Conservation (phyloP, 75 land plant species). For the Larix kaempferi region DNA sequence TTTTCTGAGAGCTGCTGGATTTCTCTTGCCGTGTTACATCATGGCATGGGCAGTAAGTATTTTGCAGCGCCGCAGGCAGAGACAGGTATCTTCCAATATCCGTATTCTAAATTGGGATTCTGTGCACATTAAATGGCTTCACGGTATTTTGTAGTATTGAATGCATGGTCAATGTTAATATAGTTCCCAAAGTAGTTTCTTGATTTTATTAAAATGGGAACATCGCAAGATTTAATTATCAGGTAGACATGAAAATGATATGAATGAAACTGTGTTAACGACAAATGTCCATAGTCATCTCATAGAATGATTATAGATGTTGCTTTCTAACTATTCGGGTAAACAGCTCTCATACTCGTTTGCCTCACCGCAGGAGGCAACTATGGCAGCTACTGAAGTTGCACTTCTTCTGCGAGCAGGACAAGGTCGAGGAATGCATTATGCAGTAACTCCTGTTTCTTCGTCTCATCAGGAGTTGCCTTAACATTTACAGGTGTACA, state of each 20-base stretch:
- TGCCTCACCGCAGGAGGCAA: conserved; percentile 5
- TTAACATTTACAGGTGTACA: background rate
- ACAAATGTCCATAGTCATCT: background rate
- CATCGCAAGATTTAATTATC: background rate
- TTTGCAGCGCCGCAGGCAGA: conserved; percentile 63
- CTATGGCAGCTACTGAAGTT: conserved; percentile 17
- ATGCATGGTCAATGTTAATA: background rate
- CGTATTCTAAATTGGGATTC: background rate
- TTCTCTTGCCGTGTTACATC: conserved; percentile 82
- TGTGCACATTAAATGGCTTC: background rate
- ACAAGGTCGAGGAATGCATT: conserved; percentile 10
- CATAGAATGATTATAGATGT: background rate
- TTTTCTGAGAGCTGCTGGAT: conserved; percentile 70
- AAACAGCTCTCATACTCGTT: background rate
- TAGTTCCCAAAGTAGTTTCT: background rate
- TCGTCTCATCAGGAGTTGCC: background rate
- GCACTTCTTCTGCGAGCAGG: conserved; percentile 16
- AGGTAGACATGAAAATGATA: background rate
- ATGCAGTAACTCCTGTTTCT: background rate
- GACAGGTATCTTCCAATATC: conserved; percentile 40
- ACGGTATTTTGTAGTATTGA: background rate
- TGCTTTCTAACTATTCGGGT: background rate
- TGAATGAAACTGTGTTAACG: background rate
- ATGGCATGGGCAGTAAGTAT: conserved; percentile 78
- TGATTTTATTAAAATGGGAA: background rate